Base-by-base conservation (phyloP, 371 early-diverging fungal genomes). In the Mortierella sp. region DNA sequence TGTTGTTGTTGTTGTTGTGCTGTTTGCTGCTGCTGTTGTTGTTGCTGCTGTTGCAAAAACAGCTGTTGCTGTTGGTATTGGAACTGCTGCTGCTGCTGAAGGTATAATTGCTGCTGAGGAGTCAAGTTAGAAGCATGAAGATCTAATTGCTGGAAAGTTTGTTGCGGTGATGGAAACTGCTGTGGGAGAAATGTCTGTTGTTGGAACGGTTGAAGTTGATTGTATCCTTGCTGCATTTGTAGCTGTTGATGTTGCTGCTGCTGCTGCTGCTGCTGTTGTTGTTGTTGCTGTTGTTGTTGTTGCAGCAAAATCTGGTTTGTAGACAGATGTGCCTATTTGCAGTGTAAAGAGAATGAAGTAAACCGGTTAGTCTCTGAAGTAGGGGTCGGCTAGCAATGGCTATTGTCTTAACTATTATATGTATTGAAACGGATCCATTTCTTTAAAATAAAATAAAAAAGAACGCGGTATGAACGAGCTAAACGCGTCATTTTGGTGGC, bases 201-300 rank as follows among this genome's bases (percentile, higher is more conserved):
- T 22, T 63, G 71, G 17, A 65, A 69, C 10, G 79, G 72, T 37
- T 76, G 81, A n/a, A 72, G 61, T 10, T 72, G 84, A 26, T 75
- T 75, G 53, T 64, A 77, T 37, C 73, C 76, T 54, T 79, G 79
- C 23, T 79, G 74, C 29, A 78, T 76, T 62, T 77, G 73, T 28
- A 64, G 31, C 8, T 61, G 72, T 8, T 70, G 76, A 13, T 68
- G 79, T n/a, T 65, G 71, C 28, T 70, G 74, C 42, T 72, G 75
- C 8, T 82, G 83, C 26, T 74, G 83, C 9, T 70, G 69, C 15
- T 68, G 66, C 31, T 81, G 83, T 47, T 79, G 68, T 47, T 83
- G 76, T n/a, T 68, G 69, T 37, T 84, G 85, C n/a, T 70, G 83
- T 45, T 83, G 84, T 47, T 85, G 85, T 19, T 82, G 83, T 47